These are phyloP conservation scores for Calonectria pseudoturangicola DNA, from an alignment of 2,329 filamentous ascomycete genomes.

Conservation along the genomic window DNA sequence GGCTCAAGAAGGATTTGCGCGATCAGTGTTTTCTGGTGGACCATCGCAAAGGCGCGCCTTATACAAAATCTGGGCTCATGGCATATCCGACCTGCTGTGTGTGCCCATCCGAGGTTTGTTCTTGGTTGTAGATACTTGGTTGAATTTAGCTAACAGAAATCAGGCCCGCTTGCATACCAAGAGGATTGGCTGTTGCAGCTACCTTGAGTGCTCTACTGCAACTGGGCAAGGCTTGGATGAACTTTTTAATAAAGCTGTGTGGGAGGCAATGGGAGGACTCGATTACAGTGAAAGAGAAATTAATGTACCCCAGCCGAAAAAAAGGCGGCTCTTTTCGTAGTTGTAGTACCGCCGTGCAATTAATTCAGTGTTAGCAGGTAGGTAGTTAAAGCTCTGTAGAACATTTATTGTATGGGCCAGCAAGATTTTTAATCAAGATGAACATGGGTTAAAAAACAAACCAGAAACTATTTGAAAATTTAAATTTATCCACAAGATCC, in stretches of 20 bases:
- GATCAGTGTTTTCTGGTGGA: slow-evolving; percentile 51
- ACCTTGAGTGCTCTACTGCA: slow-evolving; percentile 61
- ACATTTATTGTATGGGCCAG: no score
- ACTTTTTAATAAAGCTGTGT: slow-evolving; percentile 54
- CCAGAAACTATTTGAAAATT: no score
- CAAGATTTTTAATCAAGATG: no score
- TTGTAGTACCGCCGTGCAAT: no score
- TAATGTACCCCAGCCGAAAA: slow-evolving; percentile 45
- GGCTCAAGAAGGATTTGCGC: slow-evolving; percentile 60
- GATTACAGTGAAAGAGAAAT: slow-evolving; percentile 38
- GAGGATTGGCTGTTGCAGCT: slow-evolving; percentile 55
- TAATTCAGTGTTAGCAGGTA: no score
- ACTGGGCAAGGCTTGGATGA: slow-evolving; percentile 60
- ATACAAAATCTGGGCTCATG: slow-evolving; percentile 35
- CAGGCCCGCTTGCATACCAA: slow-evolving; percentile 59
- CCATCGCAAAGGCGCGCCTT: slow-evolving; percentile 39
- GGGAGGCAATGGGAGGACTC: slow-evolving; percentile 50
- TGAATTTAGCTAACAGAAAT: slow-evolving; percentile 16
- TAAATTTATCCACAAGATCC: no score
- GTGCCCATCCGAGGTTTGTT: slow-evolving; percentile 53
- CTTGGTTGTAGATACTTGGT: not conserved
- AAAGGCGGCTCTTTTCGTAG: slow-evolving; percentile 40
- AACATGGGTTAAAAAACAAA: no score
- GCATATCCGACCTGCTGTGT: slow-evolving; percentile 58
- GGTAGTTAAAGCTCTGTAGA: no score